Evolutionary conservation across 768 basidiomycete species (phyloP), one percentile per base, ranked within the genome.

Genomic region (Stropharia rugosoannulata): DNA sequence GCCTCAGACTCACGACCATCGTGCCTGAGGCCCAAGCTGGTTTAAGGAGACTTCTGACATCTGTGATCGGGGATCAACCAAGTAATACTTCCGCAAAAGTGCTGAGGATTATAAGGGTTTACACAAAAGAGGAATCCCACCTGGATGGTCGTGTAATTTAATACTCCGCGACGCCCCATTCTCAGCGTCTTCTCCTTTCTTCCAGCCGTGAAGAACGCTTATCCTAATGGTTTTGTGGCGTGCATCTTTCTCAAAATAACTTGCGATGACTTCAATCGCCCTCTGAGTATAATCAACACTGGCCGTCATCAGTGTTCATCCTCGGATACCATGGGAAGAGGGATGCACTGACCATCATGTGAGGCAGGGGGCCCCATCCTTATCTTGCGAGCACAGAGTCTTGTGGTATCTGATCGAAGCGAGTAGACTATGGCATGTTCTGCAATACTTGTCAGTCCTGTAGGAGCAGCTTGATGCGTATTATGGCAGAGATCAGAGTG

Each of bases 51-150:
- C 69, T 73, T 75, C 70, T 70, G 68, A 63, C 69, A 73, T 75
- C 70, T 70, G 70, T 84, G 83, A 84, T 84, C 83, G 80, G 81
- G 75, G 80, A 84, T 84, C 83, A 84, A 73, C 63, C 66, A 66
- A 68, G 48, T 25, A 64, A 60, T 65, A 56, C 62, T 69, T 68
- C 73, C 74, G 73, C 66, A 69, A 66, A 46, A 18, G 22, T 27
- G 22, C 45, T 46, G 22, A 43, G 22, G 51, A 67, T 69, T 65
- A 67, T 49, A 61, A 65, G 62, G 60, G 52, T 68, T 68, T 66
- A 68, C 56, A 53, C 58, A 58, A 59, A 62, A 54, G 45, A 46
- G 59, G 62, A 45, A 61, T 57, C 54, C 50, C 43, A 22, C 41
- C n/a, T 54, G 53, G 42, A 38, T 44, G 32, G n/a, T 25, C 42